Conservation (phyloP, 2,329 filamentous ascomycete genomes). For the Thielaviopsis populi region DNA sequence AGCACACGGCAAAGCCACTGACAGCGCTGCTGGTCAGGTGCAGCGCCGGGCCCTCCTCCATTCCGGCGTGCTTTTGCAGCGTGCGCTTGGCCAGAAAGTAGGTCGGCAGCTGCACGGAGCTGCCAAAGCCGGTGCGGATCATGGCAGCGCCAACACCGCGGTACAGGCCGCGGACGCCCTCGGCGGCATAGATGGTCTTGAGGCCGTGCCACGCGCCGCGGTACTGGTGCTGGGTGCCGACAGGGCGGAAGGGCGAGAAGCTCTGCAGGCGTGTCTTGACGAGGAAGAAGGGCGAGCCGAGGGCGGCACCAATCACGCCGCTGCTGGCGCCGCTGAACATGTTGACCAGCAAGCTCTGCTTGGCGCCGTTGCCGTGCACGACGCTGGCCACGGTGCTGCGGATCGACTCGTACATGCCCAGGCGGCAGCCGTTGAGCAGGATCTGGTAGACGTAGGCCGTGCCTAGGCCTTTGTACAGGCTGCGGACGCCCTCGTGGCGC, state of each 20-base stretch:
- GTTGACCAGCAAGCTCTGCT: slow-evolving; percentile 79
- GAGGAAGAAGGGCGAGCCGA: slow-evolving; percentile 91
- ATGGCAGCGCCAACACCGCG: slow-evolving; percentile 84
- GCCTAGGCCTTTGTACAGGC: slow-evolving; percentile 76
- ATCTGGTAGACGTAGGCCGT: slow-evolving; percentile 95
- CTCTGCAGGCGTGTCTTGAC: slow-evolving; percentile 94
- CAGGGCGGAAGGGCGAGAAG: slow-evolving; percentile 79
- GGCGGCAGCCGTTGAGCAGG: slow-evolving; percentile 84
- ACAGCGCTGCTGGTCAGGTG: slow-evolving; percentile 79
- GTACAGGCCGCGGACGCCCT: slow-evolving; percentile 73
- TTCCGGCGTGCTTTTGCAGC: slow-evolving; percentile 64
- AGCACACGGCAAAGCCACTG: slow-evolving; percentile 92
- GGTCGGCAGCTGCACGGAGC: slow-evolving; percentile 87
- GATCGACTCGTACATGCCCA: slow-evolving; percentile 96
- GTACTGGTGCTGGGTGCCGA: slow-evolving; percentile 94
- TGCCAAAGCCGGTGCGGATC: slow-evolving; percentile 90
- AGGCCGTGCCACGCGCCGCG: slow-evolving; percentile 73
- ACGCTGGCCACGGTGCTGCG: slow-evolving; percentile 54
- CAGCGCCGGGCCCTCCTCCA: slow-evolving; percentile 79
- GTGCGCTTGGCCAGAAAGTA: slow-evolving; percentile 95
- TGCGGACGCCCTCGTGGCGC: slow-evolving; percentile 72
- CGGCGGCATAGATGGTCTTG: slow-evolving; percentile 57
- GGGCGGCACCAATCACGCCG: slow-evolving; percentile 81
- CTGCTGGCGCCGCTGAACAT: slow-evolving; percentile 83
- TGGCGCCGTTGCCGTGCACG: slow-evolving; percentile 54